Base-by-base conservation (phyloP, 169 alveolate species). In the Cyclospora cayetanensis region DNA sequence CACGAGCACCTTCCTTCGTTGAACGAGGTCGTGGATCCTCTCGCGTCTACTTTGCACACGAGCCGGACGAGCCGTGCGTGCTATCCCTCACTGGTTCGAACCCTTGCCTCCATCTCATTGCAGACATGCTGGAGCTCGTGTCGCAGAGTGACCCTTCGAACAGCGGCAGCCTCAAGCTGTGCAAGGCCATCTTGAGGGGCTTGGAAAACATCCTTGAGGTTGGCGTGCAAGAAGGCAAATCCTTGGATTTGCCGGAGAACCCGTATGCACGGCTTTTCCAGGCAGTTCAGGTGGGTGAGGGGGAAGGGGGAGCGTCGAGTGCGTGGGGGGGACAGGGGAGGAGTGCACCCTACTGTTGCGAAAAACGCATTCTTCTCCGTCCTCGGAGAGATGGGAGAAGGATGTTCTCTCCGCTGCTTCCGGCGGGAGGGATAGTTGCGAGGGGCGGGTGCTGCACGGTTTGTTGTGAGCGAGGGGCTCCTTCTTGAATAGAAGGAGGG, bases 61-160 rank as follows among this genome's bases (percentile, higher is more conserved):
- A 89, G 80, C 84, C 53, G 50, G 80, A 82, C 34, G 89, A 82
- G 60, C 93, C 93, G 12, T 82, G 89, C 46, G 83, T 89, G 39
- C 37, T 89, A 25, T 89, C 93, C 68, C 76, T 89, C 43, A 82
- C 89, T 12, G 88, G 93, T 4, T 52, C 82, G 50, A 93, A 88
- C 87, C 89, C 91, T 25, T 95, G 97, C 88, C 93, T 96, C 92
- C 94, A 93, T 83, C 92, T 96, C 46, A 92, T 96, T 46, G 96
- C 96, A 9, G 97, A 95, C 53, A 94, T 96, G 97, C 91, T 96
- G 55, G 97, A 96, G 90, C 93, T 96, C 70, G 96, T 96, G 70
- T 92, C 96, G 77, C 95, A 95, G 86, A 93, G 96, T 82, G 97
- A 96, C 91, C 97, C 98, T 22, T 74, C 96, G 41, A 92, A 94